Evolutionary conservation across 345 rosid genomes (phyloP).

Genomic region (Raphanus raphanistrum): DNA sequence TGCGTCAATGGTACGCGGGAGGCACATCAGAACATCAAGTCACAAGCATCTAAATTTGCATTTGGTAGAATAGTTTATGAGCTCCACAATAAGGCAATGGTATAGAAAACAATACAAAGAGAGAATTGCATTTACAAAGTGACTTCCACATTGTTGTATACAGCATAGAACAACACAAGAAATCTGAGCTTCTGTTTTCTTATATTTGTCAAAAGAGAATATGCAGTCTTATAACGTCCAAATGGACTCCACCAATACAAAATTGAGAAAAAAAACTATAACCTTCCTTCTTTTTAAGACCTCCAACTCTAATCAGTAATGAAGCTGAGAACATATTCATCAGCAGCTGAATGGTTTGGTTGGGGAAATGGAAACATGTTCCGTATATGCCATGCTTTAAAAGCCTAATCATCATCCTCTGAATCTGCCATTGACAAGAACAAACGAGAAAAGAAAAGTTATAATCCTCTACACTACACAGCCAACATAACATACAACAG

Average conservation of each 20-base stretch:
- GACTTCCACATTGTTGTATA: constrained; percentile 31
- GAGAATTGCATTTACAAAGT: constrained; percentile 37
- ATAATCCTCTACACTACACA: constrained; percentile 14
- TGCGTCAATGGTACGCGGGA: constrained; percentile 90
- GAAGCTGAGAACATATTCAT: constrained; percentile 25
- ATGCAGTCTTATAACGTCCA: constrained; percentile 17
- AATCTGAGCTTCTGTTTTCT: neutral
- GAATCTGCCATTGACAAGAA: constrained; percentile 61
- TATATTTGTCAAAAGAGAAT: constrained; percentile 25
- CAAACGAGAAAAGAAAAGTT: constrained; percentile 3
- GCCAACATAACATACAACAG: constrained; percentile 5
- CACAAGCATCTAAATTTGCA: neutral
- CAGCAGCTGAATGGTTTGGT: constrained; percentile 22
- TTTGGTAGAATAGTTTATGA: neutral
- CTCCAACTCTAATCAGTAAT: constrained; percentile 31
- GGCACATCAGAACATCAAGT: constrained; percentile 50
- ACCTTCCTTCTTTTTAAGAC: constrained; percentile 12
- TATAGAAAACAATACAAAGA: constrained; percentile 24
- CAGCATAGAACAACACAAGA: constrained; percentile 30
- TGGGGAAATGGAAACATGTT: constrained; percentile 39
- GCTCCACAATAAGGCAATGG: neutral
- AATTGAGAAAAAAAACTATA: constrained; percentile 23
- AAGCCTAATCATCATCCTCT: constrained; percentile 82
- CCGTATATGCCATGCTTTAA: constrained; percentile 24
- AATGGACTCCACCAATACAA: constrained; percentile 26